Conservation (phyloP, 2,329 filamentous ascomycete genomes). For the Thelonectria discophora region DNA sequence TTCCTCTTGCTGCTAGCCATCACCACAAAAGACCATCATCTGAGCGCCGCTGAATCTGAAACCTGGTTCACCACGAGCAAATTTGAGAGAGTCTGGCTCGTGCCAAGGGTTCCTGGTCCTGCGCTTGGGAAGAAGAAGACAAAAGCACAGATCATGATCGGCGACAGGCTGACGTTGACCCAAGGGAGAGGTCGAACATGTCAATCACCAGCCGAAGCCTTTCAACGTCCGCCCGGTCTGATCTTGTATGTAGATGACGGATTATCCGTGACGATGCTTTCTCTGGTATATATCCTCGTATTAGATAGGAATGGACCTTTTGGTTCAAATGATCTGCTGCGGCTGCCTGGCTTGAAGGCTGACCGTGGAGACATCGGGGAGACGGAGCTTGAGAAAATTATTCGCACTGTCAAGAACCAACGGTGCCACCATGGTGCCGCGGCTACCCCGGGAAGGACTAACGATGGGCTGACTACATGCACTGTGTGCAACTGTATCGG, state of each 20-base stretch:
- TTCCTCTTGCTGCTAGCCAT: not conserved
- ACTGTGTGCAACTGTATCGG: slow-evolving; percentile 18
- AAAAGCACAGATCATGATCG: slow-evolving; percentile 6
- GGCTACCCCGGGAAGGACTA: slow-evolving; percentile 34
- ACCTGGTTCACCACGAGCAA: slow-evolving; percentile 15
- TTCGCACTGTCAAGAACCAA: slow-evolving; percentile 23
- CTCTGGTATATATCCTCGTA: no score
- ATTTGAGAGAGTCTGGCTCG: not conserved
- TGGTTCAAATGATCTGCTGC: not conserved
- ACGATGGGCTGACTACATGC: not conserved
- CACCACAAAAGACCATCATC: not conserved
- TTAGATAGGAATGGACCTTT: no score
- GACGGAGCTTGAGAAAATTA: not conserved
- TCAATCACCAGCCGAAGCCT: slow-evolving; percentile 1
- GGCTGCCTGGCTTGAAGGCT: not conserved
- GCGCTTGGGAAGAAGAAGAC: not conserved
- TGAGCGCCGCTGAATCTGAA: slow-evolving; percentile 19
- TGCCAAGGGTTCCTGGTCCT: not conserved
- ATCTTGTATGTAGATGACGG: not conserved
- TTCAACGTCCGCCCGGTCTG: not conserved
- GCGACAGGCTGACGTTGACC: not conserved
- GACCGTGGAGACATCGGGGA: not conserved
- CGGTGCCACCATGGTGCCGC: slow-evolving; percentile 36
- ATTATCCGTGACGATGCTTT: not conserved
- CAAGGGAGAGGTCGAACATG: slow-evolving; percentile 12